Base-by-base conservation (phyloP, 768 basidiomycete genomes). In the Amanita thiersii region DNA sequence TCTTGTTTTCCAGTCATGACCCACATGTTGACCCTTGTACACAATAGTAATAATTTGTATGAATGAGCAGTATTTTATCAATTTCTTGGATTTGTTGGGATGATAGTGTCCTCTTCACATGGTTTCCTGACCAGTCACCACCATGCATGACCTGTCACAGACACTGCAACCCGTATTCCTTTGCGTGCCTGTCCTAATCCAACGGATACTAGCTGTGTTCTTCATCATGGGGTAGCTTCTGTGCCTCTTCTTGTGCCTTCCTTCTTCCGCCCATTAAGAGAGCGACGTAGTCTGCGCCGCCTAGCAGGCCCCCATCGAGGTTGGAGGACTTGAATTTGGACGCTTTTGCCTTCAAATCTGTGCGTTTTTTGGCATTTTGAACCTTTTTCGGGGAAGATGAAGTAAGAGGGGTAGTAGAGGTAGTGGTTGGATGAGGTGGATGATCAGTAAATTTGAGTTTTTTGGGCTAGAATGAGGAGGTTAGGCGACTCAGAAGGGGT, bases 211-310 rank as follows among this genome's bases (percentile, higher is more conserved):
- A 26, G 37, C 10, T 15, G 18, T 33, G 25, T 15, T 39, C 37
- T 1, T 56, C 50, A n/a, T 54, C 50, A 18, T 45, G 56, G 12
- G 75, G 73, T 30, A 87, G 55, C 50, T 82, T 87, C 31, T 64
- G 54, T 5, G 80, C 83, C 57, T 87, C 86, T 53, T 73, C 68
- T 40, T 61, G 66, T 10, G 77, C 83, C 53, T 74, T 83, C 51
- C 70, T 69, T 46, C 85, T 65, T n/a, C 83, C 68, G 12, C 85
- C 84, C 68, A 79, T 66, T 67, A 86, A 62, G 48, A 88, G 56
- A 8, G 73, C 66, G 34, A 89, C 77, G 53, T 88, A 89, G 57
- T 89, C 86, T 21, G 80, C 85, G 14, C 73, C 83, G 14, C 81
- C 84, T 26, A 87, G 64, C 2, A 87, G 70, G 39, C 56, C 70